Evolutionary conservation across 345 rosid genomes (phyloP), one percentile per base, ranked within the genome.

Genomic region (Heritiera littoralis): DNA sequence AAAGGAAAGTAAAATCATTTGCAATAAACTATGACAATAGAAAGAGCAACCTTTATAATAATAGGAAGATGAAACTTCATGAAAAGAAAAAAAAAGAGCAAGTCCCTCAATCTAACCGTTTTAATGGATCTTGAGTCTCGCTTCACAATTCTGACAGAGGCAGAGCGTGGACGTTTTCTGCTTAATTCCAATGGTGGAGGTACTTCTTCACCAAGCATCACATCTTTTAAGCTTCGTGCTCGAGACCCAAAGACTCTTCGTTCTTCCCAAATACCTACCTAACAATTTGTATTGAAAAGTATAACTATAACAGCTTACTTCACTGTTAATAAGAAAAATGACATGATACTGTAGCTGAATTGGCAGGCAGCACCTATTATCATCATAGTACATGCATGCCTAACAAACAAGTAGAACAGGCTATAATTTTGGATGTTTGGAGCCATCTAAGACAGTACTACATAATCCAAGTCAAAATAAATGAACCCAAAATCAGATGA

Each of bases 261-360:
- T 64, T 96, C 98, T 84, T 96, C 98, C 99, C 99, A 96, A 86
- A 96, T 94, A 76, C 79, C 85, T 51, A 95, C 92, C 99, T 94
- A 72, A 41, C 43, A 66, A 68, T 74, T 23, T 18, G 35, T 23
- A 46, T 49, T 64, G 67, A 82, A 7, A 45, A 13, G 48, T 45
- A 30, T 15, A 72, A 66, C 40, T 9, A 30, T 20, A 23, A 55
- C 73, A 45, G 54, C 17, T 32, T 13, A 58, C 4, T 28, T 32
- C 58, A 35, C 45, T 32, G 38, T 32, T 55, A 8, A 15, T 43
- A 20, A 43, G 28, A 49, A 49, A 51, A 35, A 35, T 14, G 12
- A 65, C 18, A 58, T 56, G 35, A 23, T 68, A 45, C 9, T 20
- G 35, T 60, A 60, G 54, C 30, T 43, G 35, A 46, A 48, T 32